Percentiles rank a stretch among this genome's conserved stretches.
phyloP scores from a whole-genome alignment of 306 rosid species.

The Vigna mungo region DNA sequence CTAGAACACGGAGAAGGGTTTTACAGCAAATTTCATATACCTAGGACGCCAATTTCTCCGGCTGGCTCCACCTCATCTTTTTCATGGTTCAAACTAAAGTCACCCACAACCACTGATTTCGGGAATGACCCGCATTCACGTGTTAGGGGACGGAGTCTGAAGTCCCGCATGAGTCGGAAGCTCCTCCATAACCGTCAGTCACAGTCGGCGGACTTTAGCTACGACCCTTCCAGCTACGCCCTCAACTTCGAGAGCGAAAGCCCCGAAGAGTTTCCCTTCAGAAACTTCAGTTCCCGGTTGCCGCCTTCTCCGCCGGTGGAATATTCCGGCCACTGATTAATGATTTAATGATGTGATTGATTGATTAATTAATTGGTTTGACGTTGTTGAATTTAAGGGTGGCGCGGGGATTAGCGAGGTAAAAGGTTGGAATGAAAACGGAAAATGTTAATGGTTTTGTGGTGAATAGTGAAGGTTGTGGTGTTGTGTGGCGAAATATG shows the following conservation, averaged over 20 bases:
- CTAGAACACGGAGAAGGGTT: slow-evolving; percentile 16
- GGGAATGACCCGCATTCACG: neutral
- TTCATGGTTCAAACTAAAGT: slow-evolving; percentile 27
- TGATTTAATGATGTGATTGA: too few species aligned
- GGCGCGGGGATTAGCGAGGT: neutral
- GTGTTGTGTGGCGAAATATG: neutral
- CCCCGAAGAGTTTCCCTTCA: slow-evolving; percentile 14
- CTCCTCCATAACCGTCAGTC: slow-evolving; percentile 19
- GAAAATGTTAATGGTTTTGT: neutral
- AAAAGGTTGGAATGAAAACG: neutral
- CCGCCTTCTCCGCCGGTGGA: slow-evolving; percentile 26
- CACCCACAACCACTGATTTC: neutral
- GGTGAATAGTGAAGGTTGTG: neutral
- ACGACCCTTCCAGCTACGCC: slow-evolving; percentile 54
- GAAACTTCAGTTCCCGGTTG: slow-evolving; percentile 42
- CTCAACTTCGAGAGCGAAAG: slow-evolving; percentile 54
- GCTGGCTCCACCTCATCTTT: neutral
- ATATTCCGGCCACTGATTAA: neutral
- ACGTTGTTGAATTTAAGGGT: neutral
- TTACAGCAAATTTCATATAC: slow-evolving; percentile 25
- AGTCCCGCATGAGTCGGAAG: slow-evolving; percentile 3
- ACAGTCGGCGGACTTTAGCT: slow-evolving; percentile 53
- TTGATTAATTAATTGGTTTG: too few species aligned
- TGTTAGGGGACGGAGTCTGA: slow-evolving; percentile 11
- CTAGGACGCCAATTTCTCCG: slow-evolving; percentile 26